Evolutionary conservation across 2,329 filamentous ascomycete species (phyloP), one percentile per base, ranked within the genome.

Genomic region (Trichoderma sp.): DNA sequence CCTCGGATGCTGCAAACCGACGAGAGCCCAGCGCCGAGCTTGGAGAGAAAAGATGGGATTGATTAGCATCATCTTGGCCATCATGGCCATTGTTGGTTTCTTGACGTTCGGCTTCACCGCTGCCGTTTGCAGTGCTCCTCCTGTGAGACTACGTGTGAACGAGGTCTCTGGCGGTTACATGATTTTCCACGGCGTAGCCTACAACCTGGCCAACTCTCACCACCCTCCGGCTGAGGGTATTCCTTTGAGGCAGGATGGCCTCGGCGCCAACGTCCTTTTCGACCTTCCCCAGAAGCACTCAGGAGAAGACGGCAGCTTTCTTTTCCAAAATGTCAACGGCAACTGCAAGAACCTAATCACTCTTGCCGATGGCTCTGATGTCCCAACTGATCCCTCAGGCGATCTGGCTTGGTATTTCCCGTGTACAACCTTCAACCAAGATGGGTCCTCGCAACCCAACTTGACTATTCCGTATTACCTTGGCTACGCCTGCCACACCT

Each of bases 31-130:
- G 84, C 93, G 95, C 82, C 91, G 95, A 81, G 97, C 97, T 3
- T 99, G 97, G 97, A 91, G 97, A 79, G 97, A 99, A 83, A 99
- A 99, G 89, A 97, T 99, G 88, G 97, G 97, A 3, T 86, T 99
- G 75, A 94, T 98, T 85, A 98, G 95, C 85, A 92, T 99, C 82
- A 99, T 99, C 82, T 82, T 98, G 38, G 82, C 93, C 76, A 95
- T 98, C 82, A 97, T 95, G 88, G 90, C 91, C 11, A 91, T 95
- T 81, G 96, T 99, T 65, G 97, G 97, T 81, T 99, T 96, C 86
- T 87, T 99, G 72, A 99, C 97, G 0, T 99, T 99, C 81, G 97
- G 97, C 62, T 99, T 99, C 85, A 98, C 94, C 4, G 90, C 93
- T 76, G 92, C 92, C 5, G 97, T 99, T 21, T 99, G 97, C 83